These are phyloP conservation scores for Septoria petroselini DNA, from an alignment of 2,329 filamentous ascomycete species.

Conservation along the genomic window DNA sequence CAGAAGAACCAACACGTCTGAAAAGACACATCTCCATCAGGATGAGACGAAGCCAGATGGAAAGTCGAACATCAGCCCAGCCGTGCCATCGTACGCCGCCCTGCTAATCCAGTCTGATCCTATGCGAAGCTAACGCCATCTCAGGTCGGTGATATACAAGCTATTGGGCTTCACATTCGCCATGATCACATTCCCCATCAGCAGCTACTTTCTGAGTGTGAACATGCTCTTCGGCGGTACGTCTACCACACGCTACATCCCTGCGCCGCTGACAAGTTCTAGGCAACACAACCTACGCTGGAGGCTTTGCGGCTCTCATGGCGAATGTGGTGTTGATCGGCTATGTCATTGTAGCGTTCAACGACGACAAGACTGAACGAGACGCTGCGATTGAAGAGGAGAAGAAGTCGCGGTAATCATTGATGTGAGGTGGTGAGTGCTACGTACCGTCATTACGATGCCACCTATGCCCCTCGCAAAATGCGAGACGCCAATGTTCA, in stretches of 20 bases:
- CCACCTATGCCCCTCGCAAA: not conserved
- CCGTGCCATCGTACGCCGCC: slow-evolving; percentile 69
- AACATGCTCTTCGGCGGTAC: slow-evolving; percentile 74
- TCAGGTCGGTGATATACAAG: slow-evolving; percentile 83
- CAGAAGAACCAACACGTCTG: slow-evolving; percentile 61
- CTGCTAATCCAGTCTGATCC: not conserved
- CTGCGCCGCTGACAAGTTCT: not conserved
- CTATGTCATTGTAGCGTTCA: slow-evolving; percentile 91
- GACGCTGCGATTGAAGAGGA: slow-evolving; percentile 46
- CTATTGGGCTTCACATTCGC: slow-evolving; percentile 85
- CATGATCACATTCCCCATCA: slow-evolving; percentile 84
- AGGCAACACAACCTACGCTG: slow-evolving; percentile 89
- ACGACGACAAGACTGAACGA: slow-evolving; percentile 66
- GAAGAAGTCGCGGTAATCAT: slow-evolving; percentile 34
- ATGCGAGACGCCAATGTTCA: not conserved
- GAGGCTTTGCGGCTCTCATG: slow-evolving; percentile 78
- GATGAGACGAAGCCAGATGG: slow-evolving; percentile 35
- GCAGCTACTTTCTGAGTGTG: slow-evolving; percentile 81
- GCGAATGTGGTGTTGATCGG: slow-evolving; percentile 86
- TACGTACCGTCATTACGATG: too few relatives aligned
- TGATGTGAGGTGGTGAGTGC: not conserved
- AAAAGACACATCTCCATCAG: slow-evolving; percentile 60
- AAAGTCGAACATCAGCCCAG: slow-evolving; percentile 73
- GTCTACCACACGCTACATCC: slow-evolving; percentile 17
- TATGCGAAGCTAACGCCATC: not conserved